A percentile compares a stretch with the other conserved stretches of the same genome.
These are phyloP conservation scores for Macadamia tetraphylla DNA, from an alignment of 164 flowering plant species.

Conservation along the genomic window DNA sequence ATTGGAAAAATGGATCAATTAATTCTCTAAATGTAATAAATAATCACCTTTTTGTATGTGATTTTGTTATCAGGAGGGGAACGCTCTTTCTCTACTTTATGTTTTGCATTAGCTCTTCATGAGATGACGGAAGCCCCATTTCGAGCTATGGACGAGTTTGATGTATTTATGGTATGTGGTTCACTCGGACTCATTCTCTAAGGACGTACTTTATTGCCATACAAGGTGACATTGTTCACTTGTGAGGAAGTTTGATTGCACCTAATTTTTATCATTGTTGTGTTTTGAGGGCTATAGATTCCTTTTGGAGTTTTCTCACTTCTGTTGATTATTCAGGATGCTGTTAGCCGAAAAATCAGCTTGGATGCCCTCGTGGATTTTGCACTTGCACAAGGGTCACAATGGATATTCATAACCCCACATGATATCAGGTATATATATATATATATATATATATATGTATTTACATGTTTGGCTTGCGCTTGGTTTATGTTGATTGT, in stretches of 20 bases:
- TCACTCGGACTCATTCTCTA: not conserved
- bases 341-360: conserved; percentile 93
- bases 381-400: conserved; percentile 78
- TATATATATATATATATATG: conserved; percentile 12
- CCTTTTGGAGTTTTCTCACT: conserved; percentile 1
- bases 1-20: not conserved
- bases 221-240: no score
- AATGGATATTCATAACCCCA: conserved; percentile 97
- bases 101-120: conserved; percentile 94
- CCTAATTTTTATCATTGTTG: not conserved
- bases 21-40: not conserved
- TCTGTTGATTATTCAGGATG: conserved; percentile 57
- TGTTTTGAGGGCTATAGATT: not conserved
- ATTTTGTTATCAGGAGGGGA: conserved; percentile 64
- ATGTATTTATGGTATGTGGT: conserved; percentile 86
- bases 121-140: conserved; percentile 91
- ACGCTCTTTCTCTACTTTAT: conserved; percentile 88
- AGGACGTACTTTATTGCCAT: no score
- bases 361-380: conserved; percentile 85
- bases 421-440: conserved; percentile 82
- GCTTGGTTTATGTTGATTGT: no score
- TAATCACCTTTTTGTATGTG: conserved; percentile 2
- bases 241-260: no score
- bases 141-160: conserved; percentile 99
- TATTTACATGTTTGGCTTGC: no score